Conservation (phyloP, 1,284 basidiomycete species). For the Vanrija sp. region DNA sequence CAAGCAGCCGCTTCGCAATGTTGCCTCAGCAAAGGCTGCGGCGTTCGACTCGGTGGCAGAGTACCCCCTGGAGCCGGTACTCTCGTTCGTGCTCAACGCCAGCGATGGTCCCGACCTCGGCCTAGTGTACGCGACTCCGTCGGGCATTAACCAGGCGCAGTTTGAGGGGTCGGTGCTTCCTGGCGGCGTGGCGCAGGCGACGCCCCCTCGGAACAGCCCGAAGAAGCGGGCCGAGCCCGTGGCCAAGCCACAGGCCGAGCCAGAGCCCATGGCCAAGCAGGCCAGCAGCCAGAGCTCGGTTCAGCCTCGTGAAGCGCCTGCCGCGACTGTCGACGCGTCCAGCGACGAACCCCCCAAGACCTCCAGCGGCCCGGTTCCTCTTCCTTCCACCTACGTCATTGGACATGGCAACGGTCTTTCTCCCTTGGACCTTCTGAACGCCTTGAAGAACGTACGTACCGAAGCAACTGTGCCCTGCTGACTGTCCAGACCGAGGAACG, state of each 20-base stretch:
- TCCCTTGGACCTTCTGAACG: conserved; percentile 8
- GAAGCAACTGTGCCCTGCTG: too few species aligned
- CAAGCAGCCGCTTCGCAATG: conserved; percentile 26
- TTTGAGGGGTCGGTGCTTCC: conserved; percentile 13
- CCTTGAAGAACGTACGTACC: conserved; percentile 8
- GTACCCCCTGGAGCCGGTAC: conserved; percentile 29
- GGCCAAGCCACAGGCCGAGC: neutral
- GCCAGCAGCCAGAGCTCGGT: neutral
- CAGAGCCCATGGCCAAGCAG: neutral
- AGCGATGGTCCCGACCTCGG: conserved; percentile 29
- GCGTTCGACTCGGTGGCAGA: conserved; percentile 34
- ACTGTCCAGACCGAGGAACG: conserved; percentile 26
- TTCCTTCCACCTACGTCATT: neutral
- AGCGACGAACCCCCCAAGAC: neutral
- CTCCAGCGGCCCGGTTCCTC: neutral
- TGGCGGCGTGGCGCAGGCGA: neutral
- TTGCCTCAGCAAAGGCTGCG: conserved; percentile 2
- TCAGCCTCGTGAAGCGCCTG: neutral
- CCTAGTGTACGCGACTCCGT: conserved; percentile 23
- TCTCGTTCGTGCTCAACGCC: conserved; percentile 23
- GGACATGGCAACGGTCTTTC: conserved; percentile 1
- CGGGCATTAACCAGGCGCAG: conserved; percentile 27
- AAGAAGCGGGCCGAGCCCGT: neutral
- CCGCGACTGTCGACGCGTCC: neutral
- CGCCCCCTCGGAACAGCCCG: neutral